Base-by-base conservation (phyloP, 1,284 basidiomycete genomes). In the Leccinum pseudoinsigne region DNA sequence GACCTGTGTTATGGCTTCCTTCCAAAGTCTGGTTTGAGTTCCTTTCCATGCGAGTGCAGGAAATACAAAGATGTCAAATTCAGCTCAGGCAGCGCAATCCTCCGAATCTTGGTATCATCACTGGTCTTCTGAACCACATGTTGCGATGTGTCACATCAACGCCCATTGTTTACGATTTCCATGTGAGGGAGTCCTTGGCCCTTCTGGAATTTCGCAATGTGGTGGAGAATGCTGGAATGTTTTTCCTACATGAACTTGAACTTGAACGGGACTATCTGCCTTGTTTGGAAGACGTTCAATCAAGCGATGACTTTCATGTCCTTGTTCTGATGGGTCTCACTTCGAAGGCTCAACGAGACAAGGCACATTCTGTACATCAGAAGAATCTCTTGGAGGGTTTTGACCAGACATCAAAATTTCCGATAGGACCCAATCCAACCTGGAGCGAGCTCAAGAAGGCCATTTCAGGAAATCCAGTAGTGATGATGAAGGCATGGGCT, bases 21-120 rank as follows among this genome's bases (percentile, higher is more conserved):
- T 66, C 68, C 3, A 10, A 54, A 0, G 1, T 55, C 10, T 69
- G 51, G 47, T 69, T 68, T 2, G 12, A 55, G 0, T 66, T 68
- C 7, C 10, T 63, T 5, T 2, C 53, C 1, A 66, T 21, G 28
- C 9, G 55, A 2, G 5, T 62, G 0, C 11, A 53, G 5, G 58
- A 59, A 14, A 21, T 68, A 1, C 60, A 68, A 31, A 7, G 45
- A 5, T 28, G 31, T 10, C 31, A 31, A 31, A 31, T 31, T 10
- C 31, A 31, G 9, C 9, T 31, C 9, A 31, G 31, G 31, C 31
- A 31, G 3, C 31, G 2, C 31, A 31, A 31, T 31, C 31, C 31
- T 31, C 31, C 9, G 3, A 31, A 31, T 31, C 31, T 31, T 10
- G 31, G 31, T 4, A 10, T 31, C 31, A 31, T 31, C 31, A 31